Evolutionary conservation across 1,284 basidiomycete species (phyloP), one percentile per base, ranked within the genome.

Genomic region (Salmacisia buchloeana): DNA sequence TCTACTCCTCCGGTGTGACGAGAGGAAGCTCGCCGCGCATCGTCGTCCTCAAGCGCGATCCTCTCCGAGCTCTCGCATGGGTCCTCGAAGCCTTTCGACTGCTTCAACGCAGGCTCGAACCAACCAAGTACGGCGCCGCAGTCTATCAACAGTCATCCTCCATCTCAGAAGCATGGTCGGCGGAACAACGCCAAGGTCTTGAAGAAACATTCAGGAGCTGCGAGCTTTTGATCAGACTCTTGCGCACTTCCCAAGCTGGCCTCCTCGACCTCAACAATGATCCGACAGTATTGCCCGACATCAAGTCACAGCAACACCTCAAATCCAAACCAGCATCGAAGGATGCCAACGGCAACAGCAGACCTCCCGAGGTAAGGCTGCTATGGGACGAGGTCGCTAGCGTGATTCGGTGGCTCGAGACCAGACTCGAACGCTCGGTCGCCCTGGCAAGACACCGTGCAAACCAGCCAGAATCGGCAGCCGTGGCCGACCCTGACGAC

Each of bases 11-110:
- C 12, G 71, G 71, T 23, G 56, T 71, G 61, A 68, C 64, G 15
- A 39, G 66, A 10, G 71, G 71, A 29, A 60, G 18, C 46, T 54
- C 59, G 2, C 71, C 71, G 15, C 43, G 61, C 36, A 65, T 72
- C n/a, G 64, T 67, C 2, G 59, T 72, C 34, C 58, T 72, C 45
- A 61, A 66, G 10, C 71, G 71, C 52, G 71, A 71, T 59, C 61
- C 63, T 12, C 65, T 68, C 1, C 63, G 63, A 6, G 64, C 64
- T 45, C 27, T 72, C 10, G 62, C 71, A 3, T 72, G 71, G 71
- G 52, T 46, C 23, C 49, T 72, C 23, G 64, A 71, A 39, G 62
- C 67, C n/a, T 41, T 64, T 3, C 46, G 61, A 18, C 58, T 67
- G 18, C 39, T 64, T 38, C 63, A 69, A 31, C 54, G 60, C 10